Percentiles rank a stretch among this genome's conserved stretches.
Evolutionary conservation across 1,284 basidiomycete species (phyloP).

Genomic region (Chalciporus sp.): DNA sequence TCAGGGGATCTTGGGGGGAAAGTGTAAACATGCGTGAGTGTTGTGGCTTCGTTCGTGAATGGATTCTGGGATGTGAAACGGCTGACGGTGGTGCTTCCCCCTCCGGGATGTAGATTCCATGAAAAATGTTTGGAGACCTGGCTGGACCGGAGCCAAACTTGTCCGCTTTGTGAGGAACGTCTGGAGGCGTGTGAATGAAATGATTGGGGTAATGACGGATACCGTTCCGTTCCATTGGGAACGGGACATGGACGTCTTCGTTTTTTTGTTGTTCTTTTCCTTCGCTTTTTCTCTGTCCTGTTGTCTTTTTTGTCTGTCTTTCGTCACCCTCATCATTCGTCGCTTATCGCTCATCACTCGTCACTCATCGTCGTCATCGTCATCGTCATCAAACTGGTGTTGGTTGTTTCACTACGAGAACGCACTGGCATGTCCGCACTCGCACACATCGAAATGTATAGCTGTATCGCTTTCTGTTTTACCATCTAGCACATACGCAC

Average conservation of each 20-base stretch:
- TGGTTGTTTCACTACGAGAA: conserved; percentile 4
- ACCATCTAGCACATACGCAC: too few relatives aligned
- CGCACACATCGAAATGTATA: conserved; percentile 5
- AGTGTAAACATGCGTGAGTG: conserved; percentile 71
- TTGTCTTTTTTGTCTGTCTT: background rate
- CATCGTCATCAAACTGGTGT: background rate
- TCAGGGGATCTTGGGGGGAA: conserved; percentile 56
- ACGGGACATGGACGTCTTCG: background rate
- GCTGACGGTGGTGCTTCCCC: background rate
- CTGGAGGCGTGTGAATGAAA: conserved; percentile 29
- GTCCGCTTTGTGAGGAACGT: conserved; percentile 54
- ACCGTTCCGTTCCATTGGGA: background rate
- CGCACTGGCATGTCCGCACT: background rate
- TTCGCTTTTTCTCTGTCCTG: background rate
- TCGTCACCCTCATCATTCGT: conserved; percentile 1
- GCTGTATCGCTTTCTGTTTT: conserved; percentile 3
- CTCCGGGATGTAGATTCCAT: conserved; percentile 49
- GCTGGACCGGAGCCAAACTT: conserved; percentile 53
- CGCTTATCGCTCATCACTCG: conserved; percentile 13
- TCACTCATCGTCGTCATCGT: background rate
- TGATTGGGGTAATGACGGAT: background rate
- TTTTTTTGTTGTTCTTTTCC: background rate
- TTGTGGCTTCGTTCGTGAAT: too few relatives aligned
- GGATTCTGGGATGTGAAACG: background rate
- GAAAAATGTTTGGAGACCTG: conserved; percentile 58